These are phyloP conservation scores for Neoboletus subvelutipes DNA, from an alignment of 768 basidiomycete genomes.

Conservation along the genomic window DNA sequence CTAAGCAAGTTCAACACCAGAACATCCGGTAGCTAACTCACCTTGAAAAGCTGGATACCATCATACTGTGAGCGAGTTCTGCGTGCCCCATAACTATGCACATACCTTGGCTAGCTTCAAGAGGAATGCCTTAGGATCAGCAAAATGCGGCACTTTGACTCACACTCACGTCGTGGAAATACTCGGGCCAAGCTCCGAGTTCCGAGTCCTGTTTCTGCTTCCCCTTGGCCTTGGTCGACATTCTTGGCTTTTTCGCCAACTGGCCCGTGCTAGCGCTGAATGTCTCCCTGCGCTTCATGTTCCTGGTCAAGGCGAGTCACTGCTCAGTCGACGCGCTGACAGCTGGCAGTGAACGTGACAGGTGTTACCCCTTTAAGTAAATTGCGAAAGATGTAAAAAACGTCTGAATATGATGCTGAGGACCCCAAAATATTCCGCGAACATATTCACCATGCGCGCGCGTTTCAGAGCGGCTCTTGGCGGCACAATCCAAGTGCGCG, in stretches of 20 bases:
- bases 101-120: constrained; percentile 60
- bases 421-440: too few species aligned
- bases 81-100: neutral
- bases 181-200: constrained; percentile 52
- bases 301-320: neutral
- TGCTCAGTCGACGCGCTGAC: neutral
- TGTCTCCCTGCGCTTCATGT: constrained; percentile 17
- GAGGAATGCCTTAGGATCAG: constrained; percentile 1
- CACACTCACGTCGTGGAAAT: constrained; percentile 53
- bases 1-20: neutral
- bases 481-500: too few species aligned
- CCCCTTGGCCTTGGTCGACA: neutral
- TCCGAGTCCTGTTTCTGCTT: constrained; percentile 16
- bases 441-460: too few species aligned
- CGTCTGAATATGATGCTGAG: too few species aligned
- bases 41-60: constrained; percentile 43
- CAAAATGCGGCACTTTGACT: neutral
- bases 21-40: constrained; percentile 11
- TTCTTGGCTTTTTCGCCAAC: constrained; percentile 18
- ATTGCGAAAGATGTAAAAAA: too few species aligned
- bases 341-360: too few species aligned
- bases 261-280: neutral
- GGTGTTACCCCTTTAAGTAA: too few species aligned
- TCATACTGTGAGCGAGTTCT: neutral
- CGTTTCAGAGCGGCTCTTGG: too few species aligned